Evolutionary conservation across 192 early-diverging fungal genomes (phyloP), one percentile per base, ranked within the genome.

Genomic region (Coemansia umbellata): DNA sequence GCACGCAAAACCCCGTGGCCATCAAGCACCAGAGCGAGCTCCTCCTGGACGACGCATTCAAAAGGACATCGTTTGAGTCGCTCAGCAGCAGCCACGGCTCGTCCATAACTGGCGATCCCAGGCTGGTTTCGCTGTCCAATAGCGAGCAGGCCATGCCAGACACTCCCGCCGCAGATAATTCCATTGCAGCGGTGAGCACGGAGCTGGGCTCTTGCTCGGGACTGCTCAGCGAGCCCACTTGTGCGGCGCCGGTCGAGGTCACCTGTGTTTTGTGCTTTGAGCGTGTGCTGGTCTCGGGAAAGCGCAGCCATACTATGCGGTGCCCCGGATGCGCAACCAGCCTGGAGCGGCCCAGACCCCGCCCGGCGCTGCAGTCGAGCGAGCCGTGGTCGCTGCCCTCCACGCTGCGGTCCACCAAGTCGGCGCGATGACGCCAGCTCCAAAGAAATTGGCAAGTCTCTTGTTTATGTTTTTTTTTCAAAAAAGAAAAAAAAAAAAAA

Each of bases 181-280:
- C n/a, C n/a, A n/a, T n/a, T n/a, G n/a, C n/a, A n/a, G n/a, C n/a
- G n/a, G n/a, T n/a, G n/a, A n/a, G n/a, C n/a, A n/a, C n/a, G n/a
- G n/a, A n/a, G n/a, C n/a, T n/a, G n/a, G n/a, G n/a, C n/a, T n/a
- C n/a, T n/a, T n/a, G n/a, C n/a, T n/a, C n/a, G n/a, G n/a, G n/a
- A n/a, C n/a, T n/a, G n/a, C n/a, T n/a, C n/a, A n/a, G n/a, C n/a
- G n/a, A n/a, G n/a, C 47, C 3, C 4, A 27, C 10, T 0, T n/a
- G 13, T 31, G 3, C 11, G 4, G 56, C 11, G 7, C 37, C 47
- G 5, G 10, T 18, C 4, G 56, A 39, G 11, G 10, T 62, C 0
- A 44, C 55, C 17, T 74, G 70, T n/a, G 15, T 66, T 10, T 28
- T 74, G 27, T 74, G 70, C 47, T 74, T 74, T 51, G 70, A 74